Conservation (phyloP, 2,329 filamentous ascomycete genomes). For the Colletotrichum sp. region DNA sequence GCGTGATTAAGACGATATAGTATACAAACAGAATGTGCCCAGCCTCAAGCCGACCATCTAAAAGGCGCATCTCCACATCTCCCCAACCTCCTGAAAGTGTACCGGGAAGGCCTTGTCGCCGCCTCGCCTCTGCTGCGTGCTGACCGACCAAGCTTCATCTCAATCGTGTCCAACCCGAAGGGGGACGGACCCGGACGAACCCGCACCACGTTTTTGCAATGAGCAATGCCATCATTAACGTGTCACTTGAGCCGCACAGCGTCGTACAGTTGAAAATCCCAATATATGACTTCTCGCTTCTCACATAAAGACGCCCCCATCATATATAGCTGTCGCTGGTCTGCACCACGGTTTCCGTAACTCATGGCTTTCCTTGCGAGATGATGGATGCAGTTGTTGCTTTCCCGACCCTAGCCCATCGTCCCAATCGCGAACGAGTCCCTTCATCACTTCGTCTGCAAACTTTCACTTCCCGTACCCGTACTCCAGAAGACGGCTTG, state of each 20-base stretch:
- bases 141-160: background rate
- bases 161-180: background rate
- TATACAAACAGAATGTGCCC: conserved; percentile 2
- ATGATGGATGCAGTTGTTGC: background rate
- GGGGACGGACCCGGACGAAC: background rate
- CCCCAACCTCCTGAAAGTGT: background rate
- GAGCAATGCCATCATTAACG: background rate
- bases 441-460: conserved; percentile 17
- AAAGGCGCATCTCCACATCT: background rate
- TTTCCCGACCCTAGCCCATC: background rate
- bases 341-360: background rate
- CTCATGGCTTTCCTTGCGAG: background rate
- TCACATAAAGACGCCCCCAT: background rate
- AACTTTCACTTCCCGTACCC: background rate
- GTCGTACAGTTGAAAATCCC: background rate
- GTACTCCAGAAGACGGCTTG: conserved; percentile 11
- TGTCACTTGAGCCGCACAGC: background rate
- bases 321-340: conserved; percentile 7
- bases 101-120: background rate
- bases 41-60: conserved; percentile 7
- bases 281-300: background rate
- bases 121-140: background rate
- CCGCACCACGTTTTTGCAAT: background rate
- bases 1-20: conserved; percentile 18
- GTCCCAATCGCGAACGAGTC: conserved; percentile 1